phyloP scores from a whole-genome alignment of 225 moss, liverwort and hornwort species.

The Climacium dendroides region DNA sequence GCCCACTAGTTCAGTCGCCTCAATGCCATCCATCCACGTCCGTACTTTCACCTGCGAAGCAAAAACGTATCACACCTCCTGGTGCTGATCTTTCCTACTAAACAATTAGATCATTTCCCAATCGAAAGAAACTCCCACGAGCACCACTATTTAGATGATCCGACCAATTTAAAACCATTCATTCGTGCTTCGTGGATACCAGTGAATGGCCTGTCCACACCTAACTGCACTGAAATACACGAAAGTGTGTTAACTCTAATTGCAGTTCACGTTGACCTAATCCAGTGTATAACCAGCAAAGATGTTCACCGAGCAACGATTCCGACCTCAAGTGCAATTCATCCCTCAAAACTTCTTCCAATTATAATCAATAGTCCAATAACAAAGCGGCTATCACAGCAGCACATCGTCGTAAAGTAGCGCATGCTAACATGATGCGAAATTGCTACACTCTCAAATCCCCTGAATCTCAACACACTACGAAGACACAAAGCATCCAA shows the following conservation, averaged over 20 bases:
- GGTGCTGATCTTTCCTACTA: neutral
- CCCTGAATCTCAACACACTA: neutral
- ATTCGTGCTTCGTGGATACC: neutral
- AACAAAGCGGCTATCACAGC: neutral
- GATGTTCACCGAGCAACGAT: neutral
- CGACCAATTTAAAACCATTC: neutral
- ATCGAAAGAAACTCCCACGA: neutral
- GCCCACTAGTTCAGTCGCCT: constrained; percentile 67
- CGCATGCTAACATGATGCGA: neutral
- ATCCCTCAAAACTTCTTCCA: neutral
- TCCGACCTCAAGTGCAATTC: neutral
- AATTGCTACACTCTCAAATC: neutral
- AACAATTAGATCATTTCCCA: neutral
- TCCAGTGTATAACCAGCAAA: neutral
- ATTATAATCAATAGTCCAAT: neutral
- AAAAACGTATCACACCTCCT: neutral
- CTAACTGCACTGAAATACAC: neutral
- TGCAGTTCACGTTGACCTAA: neutral
- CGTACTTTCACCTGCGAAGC: constrained; percentile 69
- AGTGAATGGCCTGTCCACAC: neutral
- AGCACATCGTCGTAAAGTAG: neutral
- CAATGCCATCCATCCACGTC: constrained; percentile 67
- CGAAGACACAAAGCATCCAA: neutral
- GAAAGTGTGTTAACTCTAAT: neutral
- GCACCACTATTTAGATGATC: neutral